Base-by-base conservation (phyloP, 208 protist species). In the Histomonas meleagridis region DNA sequence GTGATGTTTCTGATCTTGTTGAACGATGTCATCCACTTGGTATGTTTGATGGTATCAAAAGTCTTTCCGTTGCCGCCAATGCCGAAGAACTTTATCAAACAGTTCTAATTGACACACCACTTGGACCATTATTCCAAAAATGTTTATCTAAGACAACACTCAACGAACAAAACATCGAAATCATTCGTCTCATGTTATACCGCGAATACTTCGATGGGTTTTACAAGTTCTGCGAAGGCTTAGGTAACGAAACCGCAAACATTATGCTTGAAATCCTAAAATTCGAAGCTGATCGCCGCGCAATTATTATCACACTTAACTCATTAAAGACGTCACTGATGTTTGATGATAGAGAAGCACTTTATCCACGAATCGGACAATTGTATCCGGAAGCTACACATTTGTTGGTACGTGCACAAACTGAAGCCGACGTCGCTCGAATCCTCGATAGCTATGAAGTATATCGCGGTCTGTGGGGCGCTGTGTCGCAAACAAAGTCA, bases 241-340 rank as follows among this genome's bases (percentile, higher is more conserved):
- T 94, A 0, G 90, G 92, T 43, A 90, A 62, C 23, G 92, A 94
- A 43, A 94, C 94, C 18, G 46, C 62, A 32, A 43, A 51, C 38
- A 4, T 76, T 14, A 93, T 95, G 93, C 70, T 72, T 4, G 28
- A 86, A 40, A 38, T 95, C 1, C 65, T 95, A 12, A 91, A 95
- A 38, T 95, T 95, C 35, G 94, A 95, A 90, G 94, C 94, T 43
- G 94, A 95, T 90, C 35, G 93, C 26, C 2, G 94, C 49, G 90
- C 94, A 7, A 94, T 95, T 51, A 91, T 78, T 35, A 92, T 95
- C 35, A 95, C 92, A 60, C 51, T 95, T 51, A 95, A 95, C 81
- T 93, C 93, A 46, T 93, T 94, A 23, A 12, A 60, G 12, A 91
- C 86, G 53, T 43, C 28, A 70, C 21, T 91, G 32, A 91, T 69